These are phyloP conservation scores for Osmanthus fragrans DNA, from an alignment of 257 asterid species.

Conservation along the genomic window DNA sequence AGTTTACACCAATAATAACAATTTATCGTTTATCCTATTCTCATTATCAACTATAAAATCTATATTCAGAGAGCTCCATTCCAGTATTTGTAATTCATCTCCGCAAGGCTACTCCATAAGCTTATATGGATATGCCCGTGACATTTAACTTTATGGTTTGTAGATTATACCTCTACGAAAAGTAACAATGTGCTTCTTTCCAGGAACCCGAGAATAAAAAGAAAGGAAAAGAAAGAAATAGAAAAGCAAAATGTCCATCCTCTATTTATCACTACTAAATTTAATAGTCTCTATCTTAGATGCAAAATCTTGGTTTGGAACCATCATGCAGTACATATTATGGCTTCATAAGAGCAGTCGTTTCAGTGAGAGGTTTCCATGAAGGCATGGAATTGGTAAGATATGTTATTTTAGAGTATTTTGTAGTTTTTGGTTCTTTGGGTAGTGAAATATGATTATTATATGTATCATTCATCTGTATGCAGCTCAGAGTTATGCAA, in stretches of 20 bases:
- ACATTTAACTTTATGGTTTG: neutral
- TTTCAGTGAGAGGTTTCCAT: conserved; percentile 48
- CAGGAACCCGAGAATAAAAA: neutral
- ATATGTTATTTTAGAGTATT: conserved; percentile 18
- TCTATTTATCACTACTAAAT: conserved; percentile 9
- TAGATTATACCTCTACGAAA: neutral
- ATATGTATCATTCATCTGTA: conserved; percentile 21
- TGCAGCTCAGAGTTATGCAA: conserved; percentile 80
- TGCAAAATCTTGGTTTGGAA: conserved; percentile 79
- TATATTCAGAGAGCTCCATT: neutral
- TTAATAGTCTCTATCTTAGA: conserved; percentile 44
- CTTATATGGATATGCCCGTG: neutral
- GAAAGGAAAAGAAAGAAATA: neutral
- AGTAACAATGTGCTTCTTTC: neutral
- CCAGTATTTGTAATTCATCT: too few relatives aligned
- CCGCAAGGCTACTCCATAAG: neutral
- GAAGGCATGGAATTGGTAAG: conserved; percentile 77
- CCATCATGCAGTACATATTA: conserved; percentile 61
- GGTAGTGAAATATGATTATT: conserved; percentile 10
- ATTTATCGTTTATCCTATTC: neutral
- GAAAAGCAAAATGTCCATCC: neutral
- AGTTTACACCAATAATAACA: neutral
- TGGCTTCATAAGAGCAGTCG: conserved; percentile 65
- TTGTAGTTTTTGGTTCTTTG: conserved; percentile 18
- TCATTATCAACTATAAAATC: neutral